phyloP scores from a whole-genome alignment of 257 asterid genomes.

The Forsythia viridissima region DNA sequence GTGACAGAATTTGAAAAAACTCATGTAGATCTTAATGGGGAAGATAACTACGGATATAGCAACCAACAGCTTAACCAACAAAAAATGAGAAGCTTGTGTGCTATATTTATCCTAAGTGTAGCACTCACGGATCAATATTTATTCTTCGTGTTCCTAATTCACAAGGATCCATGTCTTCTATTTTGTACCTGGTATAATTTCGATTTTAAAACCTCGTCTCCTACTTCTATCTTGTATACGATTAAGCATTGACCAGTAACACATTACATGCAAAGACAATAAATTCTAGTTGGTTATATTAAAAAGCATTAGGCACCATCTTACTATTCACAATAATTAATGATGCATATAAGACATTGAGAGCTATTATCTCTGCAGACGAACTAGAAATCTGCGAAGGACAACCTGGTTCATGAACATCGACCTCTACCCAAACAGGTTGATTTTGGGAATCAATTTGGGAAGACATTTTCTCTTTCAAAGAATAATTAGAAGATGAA shows the following conservation, averaged over 20 bases:
- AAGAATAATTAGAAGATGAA: no score
- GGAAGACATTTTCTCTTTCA: no score
- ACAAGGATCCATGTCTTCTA: not conserved
- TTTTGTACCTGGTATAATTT: not conserved
- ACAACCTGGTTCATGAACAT: no score
- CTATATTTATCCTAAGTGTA: not conserved
- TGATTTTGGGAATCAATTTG: no score
- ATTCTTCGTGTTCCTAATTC: not conserved
- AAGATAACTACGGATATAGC: no score
- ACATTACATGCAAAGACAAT: conserved; percentile 10
- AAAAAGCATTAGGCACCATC: not conserved
- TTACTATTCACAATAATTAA: conserved; percentile 6
- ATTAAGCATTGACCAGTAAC: conserved; percentile 7
- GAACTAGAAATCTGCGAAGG: no score
- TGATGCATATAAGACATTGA: not conserved
- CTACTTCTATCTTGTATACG: not conserved
- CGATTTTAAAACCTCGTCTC: not conserved
- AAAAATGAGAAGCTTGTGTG: not conserved
- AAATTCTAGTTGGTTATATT: not conserved
- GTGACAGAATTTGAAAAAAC: no score
- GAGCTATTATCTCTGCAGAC: no score
- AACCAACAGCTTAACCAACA: conserved; percentile 3
- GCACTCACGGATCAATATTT: not conserved
- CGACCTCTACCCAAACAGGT: no score
- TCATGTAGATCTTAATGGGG: no score